Evolutionary conservation across 2,329 filamentous ascomycete species (phyloP), one percentile per base, ranked within the genome.

Genomic region (Claviceps pazoutovae): DNA sequence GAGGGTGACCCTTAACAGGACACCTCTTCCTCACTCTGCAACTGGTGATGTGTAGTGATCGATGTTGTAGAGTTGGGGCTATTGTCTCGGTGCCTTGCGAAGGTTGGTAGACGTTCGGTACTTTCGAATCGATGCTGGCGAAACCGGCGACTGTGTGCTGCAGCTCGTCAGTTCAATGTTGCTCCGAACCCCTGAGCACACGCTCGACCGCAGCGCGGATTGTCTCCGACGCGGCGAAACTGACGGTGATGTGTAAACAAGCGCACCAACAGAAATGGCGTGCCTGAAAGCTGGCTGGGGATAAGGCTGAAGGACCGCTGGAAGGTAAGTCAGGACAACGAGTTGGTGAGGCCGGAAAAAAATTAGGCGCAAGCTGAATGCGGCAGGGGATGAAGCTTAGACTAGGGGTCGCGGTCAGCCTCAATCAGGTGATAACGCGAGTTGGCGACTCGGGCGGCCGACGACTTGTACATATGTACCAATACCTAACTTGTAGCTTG

Each of bases 1-100:
- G 59, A 65, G 63, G 64, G 62, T 66, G 62, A 55, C 62, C 65
- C 62, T 56, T 51, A 53, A 54, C 56, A 67, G 65, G 65, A 64
- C 65, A 67, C 65, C 65, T 56, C 54, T 48, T 44, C 48, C 39
- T 50, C 36, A n/a, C 41, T 50, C 19, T 50, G 34, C 44, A 14
- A 46, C 21, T 30, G n/a, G 23, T 48, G 19, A 8, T 39, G 9
- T 5, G 19, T 47, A 34, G 30, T 34, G 4, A 17, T 51, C 39
- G 30, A 41, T 34, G 6, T 16, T 14, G 11, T 5, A 16, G 8
- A 3, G 3, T 43, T 43, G 41, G 17, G 21, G 26, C 6, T 11
- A 16, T 16, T 17, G 23, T 46, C 44, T 39, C 4, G 17, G 7
- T 13, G 26, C 19, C 34, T 46, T 37, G 16, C 11, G 41, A 34